Base-by-base conservation (phyloP, 352 stramenopile species). In the Globisporangium acanthophoron region DNA sequence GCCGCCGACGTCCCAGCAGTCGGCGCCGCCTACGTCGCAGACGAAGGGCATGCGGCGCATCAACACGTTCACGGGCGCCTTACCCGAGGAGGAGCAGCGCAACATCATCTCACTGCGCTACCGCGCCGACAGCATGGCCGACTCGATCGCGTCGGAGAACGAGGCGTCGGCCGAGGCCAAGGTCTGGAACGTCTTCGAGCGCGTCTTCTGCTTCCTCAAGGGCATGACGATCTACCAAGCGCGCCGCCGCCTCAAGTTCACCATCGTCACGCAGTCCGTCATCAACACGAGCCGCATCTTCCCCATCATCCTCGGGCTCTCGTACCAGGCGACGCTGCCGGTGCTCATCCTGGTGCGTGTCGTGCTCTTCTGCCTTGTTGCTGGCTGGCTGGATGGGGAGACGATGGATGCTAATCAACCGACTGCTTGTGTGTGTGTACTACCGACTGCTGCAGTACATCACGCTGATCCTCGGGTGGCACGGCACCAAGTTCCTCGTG, bases 81-180 rank as follows among this genome's bases (percentile, higher is more conserved):
- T 76, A 18, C 58, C 58, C 4, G 80, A 91, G 40, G 80, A 92
- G 33, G 84, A 94, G 61, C 80, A 90, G 62, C 82, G 81, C 62
- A 92, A 94, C 58, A 94, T 90, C 55, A 92, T 94, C 48, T 94
- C 84, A 48, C 70, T 94, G 49, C 84, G 84, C 37, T 94, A 92
- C 64, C 84, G 84, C 12, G 84, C 84, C 39, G 84, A 94, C 58
- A 86, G 80, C 56, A 92, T 94, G 78, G 80, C 80, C 5, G 84
- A 94, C 58, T 92, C 84, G 37, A 80, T 92, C 39, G 77, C 79
- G 41, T 84, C 77, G 27, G 80, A 92, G 58, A 71, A 78, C 46
- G 59, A 80, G 46, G 62, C 62, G 6, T 72, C 74, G 64, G 65
- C 81, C 0, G 84, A 94, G 53, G 71, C 80, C 8, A 85, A 81